A percentile compares a stretch with the other conserved stretches of the same genome.
phyloP scores from a whole-genome alignment of 2,329 filamentous ascomycete species.

The Exophiala oligosperma region DNA sequence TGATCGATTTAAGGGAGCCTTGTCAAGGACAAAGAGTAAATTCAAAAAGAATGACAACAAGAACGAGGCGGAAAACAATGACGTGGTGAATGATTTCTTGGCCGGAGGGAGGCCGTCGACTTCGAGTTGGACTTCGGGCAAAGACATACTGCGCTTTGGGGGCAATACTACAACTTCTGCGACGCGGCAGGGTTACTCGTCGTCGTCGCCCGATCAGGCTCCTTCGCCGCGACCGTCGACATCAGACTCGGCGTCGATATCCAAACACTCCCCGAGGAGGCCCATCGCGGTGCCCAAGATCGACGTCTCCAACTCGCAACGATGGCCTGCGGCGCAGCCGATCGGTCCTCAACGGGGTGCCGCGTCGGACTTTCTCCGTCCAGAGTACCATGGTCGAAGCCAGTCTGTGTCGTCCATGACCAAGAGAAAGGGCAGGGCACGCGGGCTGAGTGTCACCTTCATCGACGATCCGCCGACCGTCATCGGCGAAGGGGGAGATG shows the following conservation, averaged over 20 bases:
- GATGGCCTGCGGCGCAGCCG: slow-evolving; percentile 34
- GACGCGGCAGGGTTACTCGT: background rate
- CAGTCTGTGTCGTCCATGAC: slow-evolving; percentile 31
- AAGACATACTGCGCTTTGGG: background rate
- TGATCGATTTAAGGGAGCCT: slow-evolving; percentile 26
- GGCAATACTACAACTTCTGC: background rate
- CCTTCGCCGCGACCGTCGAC: slow-evolving; percentile 27
- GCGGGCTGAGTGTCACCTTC: slow-evolving; percentile 74
- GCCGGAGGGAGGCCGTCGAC: slow-evolving; percentile 24
- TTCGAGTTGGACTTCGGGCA: slow-evolving; percentile 13
- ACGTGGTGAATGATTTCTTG: slow-evolving; percentile 29
- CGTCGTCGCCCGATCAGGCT: background rate
- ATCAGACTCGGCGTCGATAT: slow-evolving; percentile 21
- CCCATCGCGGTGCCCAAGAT: slow-evolving; percentile 33
- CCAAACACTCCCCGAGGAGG: slow-evolving; percentile 32
- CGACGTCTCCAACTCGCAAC: slow-evolving; percentile 36
- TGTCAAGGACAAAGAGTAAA: slow-evolving; percentile 28
- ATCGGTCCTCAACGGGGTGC: slow-evolving; percentile 8
- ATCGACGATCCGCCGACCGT: slow-evolving; percentile 70
- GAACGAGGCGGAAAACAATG: slow-evolving; percentile 16
- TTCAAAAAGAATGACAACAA: slow-evolving; percentile 25
- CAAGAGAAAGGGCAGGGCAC: slow-evolving; percentile 50
- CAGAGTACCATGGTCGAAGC: slow-evolving; percentile 23
- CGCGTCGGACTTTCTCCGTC: slow-evolving; percentile 19
- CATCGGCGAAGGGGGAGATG: slow-evolving; percentile 90